phyloP scores from a whole-genome alignment of 495 filamentous ascomycete species.

The Aspergillus coremiiformis region DNA sequence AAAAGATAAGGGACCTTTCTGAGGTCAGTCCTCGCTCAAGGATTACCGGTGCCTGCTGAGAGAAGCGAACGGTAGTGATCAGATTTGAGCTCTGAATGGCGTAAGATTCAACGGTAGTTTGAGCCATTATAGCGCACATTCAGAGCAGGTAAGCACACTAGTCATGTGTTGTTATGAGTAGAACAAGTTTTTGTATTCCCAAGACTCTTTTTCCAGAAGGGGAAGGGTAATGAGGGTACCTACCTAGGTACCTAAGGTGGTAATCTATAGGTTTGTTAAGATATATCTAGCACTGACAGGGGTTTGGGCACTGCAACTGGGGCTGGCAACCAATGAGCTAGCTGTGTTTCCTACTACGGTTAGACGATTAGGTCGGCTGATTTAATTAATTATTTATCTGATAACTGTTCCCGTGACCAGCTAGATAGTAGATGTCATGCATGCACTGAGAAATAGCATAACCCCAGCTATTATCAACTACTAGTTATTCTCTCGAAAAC shows the following conservation, averaged over 20 bases:
- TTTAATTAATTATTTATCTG: not conserved
- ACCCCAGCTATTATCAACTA: too few species aligned
- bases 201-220: not conserved
- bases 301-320: too few species aligned
- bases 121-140: slow-evolving; percentile 11
- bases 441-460: too few species aligned
- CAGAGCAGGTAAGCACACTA: not conserved
- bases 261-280: too few species aligned
- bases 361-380: too few species aligned
- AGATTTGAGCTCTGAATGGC: slow-evolving; percentile 31
- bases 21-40: slow-evolving; percentile 46
- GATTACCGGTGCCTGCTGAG: slow-evolving; percentile 69
- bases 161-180: not conserved
- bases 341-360: not conserved
- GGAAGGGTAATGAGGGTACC: too few species aligned
- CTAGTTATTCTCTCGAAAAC: too few species aligned
- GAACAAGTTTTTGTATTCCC: too few species aligned
- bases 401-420: not conserved
- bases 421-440: not conserved
- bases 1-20: slow-evolving; percentile 43
- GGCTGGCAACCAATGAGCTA: not conserved
- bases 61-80: slow-evolving; percentile 55
- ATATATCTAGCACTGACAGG: not conserved
- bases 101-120: slow-evolving; percentile 6
- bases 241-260: too few species aligned